Percentiles rank a stretch among this genome's conserved stretches.
These are phyloP conservation scores for Pseudogymnoascus sp. DNA, from an alignment of 2,329 filamentous ascomycete genomes.

Conservation along the genomic window DNA sequence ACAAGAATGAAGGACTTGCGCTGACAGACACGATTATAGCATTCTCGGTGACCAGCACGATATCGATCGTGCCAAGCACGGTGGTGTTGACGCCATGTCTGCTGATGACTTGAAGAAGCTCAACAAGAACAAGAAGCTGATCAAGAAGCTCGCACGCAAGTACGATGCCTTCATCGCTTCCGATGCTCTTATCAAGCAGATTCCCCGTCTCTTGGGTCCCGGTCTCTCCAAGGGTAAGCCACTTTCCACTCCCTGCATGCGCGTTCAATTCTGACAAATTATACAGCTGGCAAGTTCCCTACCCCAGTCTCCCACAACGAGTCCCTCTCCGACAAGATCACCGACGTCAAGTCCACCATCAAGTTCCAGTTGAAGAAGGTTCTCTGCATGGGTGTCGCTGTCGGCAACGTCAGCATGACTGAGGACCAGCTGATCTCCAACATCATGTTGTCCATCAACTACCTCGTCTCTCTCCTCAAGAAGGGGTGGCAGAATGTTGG, in stretches of 20 bases:
- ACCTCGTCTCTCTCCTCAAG: slow-evolving; percentile 98
- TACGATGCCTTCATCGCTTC: slow-evolving; percentile 99
- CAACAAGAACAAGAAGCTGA: slow-evolving; percentile 99
- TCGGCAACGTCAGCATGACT: slow-evolving; percentile 97
- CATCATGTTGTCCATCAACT: slow-evolving; percentile 99
- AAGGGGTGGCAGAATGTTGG: slow-evolving; percentile 99
- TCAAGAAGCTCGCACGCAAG: slow-evolving; percentile 99
- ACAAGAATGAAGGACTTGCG: slow-evolving; percentile 12
- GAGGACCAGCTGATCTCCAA: slow-evolving; percentile 94
- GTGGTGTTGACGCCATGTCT: slow-evolving; percentile 96
- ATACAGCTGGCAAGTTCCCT: slow-evolving; percentile 94
- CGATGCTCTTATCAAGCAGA: slow-evolving; percentile 98
- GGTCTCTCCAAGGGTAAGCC: slow-evolving; percentile 88
- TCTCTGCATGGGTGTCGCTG: slow-evolving; percentile 98
- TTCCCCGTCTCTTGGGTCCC: slow-evolving; percentile 97
- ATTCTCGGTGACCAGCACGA: slow-evolving; percentile 93
- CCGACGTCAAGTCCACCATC: slow-evolving; percentile 99
- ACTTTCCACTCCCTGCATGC: background rate
- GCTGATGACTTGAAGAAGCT: slow-evolving; percentile 99
- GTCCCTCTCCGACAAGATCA: slow-evolving; percentile 91
- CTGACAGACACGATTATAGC: slow-evolving; percentile 40
- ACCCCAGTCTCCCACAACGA: slow-evolving; percentile 96
- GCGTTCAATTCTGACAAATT: slow-evolving; percentile 25
- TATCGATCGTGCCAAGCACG: slow-evolving; percentile 99
- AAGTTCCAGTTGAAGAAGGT: slow-evolving; percentile 99